phyloP scores from a whole-genome alignment of 495 filamentous ascomycete species.

The Lophium mytilinum region DNA sequence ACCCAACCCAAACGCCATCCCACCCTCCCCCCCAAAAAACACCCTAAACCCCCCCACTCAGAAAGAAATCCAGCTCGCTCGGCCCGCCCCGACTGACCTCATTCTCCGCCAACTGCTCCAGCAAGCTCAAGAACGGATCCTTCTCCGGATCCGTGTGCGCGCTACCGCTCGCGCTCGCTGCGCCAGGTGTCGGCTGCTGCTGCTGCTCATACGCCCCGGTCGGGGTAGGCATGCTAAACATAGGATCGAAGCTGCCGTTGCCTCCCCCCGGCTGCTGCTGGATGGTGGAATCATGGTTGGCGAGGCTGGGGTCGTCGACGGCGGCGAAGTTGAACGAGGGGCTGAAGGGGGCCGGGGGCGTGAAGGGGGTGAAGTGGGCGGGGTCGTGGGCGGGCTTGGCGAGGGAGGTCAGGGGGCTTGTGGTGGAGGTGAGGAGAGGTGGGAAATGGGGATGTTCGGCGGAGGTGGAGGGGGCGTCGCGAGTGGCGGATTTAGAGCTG shows the following conservation, averaged over 20 bases:
- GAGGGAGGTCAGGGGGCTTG: background rate
- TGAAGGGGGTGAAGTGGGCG: conserved; percentile 25
- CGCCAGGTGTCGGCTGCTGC: conserved; percentile 31
- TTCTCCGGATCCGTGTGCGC: conserved; percentile 45
- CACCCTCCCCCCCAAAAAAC: too few relatives aligned
- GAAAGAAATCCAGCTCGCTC: conserved; percentile 66
- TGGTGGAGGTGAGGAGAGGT: background rate
- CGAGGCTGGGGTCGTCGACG: conserved; percentile 1
- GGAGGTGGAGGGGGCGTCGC: background rate
- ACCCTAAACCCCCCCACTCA: conserved; percentile 33
- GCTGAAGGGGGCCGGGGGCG: conserved; percentile 32
- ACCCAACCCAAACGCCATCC: too few relatives aligned
- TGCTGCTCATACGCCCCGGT: conserved; percentile 9
- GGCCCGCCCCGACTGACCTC: conserved; percentile 51
- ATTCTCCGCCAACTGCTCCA: conserved; percentile 75
- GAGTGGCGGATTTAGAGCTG: background rate
- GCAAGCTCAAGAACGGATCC: conserved; percentile 68
- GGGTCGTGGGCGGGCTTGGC: background rate
- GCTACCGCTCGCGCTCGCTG: conserved; percentile 26
- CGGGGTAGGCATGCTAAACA: conserved; percentile 42
- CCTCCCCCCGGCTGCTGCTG: conserved; percentile 2
- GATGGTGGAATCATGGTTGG: background rate
- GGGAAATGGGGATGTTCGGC: background rate
- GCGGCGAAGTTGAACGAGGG: conserved; percentile 1
- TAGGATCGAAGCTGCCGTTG: conserved; percentile 42